Percentiles rank a stretch among this genome's conserved stretches.
Evolutionary conservation across 257 asterid genomes (phyloP).

Genomic region (Solanum pinnatisectum): DNA sequence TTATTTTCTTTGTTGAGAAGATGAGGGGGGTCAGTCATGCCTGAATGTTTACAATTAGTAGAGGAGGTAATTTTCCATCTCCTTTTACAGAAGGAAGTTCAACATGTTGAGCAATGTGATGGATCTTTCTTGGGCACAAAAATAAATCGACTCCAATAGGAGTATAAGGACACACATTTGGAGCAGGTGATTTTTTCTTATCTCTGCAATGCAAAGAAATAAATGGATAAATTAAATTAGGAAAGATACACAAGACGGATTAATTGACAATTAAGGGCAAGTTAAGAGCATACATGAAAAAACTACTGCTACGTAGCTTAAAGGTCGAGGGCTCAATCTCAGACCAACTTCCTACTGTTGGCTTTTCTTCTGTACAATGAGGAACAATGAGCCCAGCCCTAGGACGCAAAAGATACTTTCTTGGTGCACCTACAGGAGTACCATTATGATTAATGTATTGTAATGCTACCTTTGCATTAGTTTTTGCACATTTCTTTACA

Average conservation of each 20-base stretch:
- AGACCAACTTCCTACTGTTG: slow-evolving; percentile 71
- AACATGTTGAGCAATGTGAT: slow-evolving; percentile 86
- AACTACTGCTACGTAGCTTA: slow-evolving; percentile 78
- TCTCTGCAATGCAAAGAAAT: slow-evolving; percentile 49
- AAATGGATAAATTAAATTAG: not conserved
- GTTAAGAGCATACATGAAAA: slow-evolving; percentile 53
- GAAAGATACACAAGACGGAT: not conserved
- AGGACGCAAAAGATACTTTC: slow-evolving; percentile 63
- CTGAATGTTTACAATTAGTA: slow-evolving; percentile 91
- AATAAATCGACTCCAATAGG: slow-evolving; percentile 94
- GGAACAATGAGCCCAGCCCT: slow-evolving; percentile 79
- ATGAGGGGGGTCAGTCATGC: slow-evolving; percentile 8
- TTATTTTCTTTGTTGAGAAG: not conserved
- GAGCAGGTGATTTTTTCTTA: slow-evolving; percentile 83
- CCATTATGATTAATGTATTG: not conserved
- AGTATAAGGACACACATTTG: slow-evolving; percentile 55
- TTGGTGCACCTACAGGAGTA: slow-evolving; percentile 49
- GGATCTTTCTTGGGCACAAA: slow-evolving; percentile 56
- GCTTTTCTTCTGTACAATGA: slow-evolving; percentile 57
- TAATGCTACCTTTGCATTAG: not conserved
- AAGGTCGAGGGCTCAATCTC: slow-evolving; percentile 70
- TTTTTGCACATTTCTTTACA: not conserved
- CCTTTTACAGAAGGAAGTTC: slow-evolving; percentile 68
- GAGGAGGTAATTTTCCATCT: slow-evolving; percentile 48
- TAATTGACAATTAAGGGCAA: not conserved